Percentiles rank a stretch among this genome's conserved stretches.
Conservation (phyloP, 352 stramenopile genomes). For the Phytophthora parvispora region DNA sequence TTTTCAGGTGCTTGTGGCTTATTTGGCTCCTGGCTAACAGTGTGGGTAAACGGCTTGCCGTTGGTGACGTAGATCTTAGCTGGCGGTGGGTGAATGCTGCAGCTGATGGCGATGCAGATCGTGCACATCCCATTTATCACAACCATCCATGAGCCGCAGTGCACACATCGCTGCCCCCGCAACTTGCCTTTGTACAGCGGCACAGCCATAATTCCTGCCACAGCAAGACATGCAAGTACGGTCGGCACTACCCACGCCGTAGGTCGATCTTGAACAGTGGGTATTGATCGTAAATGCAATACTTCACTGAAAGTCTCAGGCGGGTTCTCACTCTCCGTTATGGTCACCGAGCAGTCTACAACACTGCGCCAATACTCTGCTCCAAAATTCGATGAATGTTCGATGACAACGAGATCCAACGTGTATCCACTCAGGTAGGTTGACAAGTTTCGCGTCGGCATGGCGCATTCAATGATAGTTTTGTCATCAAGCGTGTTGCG, state of each 20-base stretch:
- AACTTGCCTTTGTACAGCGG: constrained; percentile 65
- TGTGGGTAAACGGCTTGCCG: constrained; percentile 35
- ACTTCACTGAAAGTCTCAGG: constrained; percentile 62
- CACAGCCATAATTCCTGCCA: constrained; percentile 40
- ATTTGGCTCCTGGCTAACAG: neutral
- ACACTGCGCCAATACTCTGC: constrained; percentile 75
- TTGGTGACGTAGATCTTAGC: constrained; percentile 69
- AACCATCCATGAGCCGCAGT: constrained; percentile 83
- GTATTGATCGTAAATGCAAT: constrained; percentile 68
- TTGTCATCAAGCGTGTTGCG: constrained; percentile 64
- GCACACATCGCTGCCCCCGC: constrained; percentile 59
- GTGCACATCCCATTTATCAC: constrained; percentile 56
- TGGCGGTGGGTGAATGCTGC: constrained; percentile 52
- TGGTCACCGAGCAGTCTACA: constrained; percentile 69
- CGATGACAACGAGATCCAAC: constrained; percentile 65
- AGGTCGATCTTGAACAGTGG: constrained; percentile 23
- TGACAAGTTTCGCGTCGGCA: constrained; percentile 58
- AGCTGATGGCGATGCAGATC: constrained; percentile 70
- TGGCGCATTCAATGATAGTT: constrained; percentile 60
- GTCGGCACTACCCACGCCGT: constrained; percentile 50
- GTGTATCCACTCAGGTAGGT: constrained; percentile 70
- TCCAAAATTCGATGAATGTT: constrained; percentile 56
- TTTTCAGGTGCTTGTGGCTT: neutral
- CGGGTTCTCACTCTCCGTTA: constrained; percentile 52
- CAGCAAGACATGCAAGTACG: constrained; percentile 21